phyloP scores from a whole-genome alignment of 495 filamentous ascomycete species.

The Lasiosphaeria miniovina region DNA sequence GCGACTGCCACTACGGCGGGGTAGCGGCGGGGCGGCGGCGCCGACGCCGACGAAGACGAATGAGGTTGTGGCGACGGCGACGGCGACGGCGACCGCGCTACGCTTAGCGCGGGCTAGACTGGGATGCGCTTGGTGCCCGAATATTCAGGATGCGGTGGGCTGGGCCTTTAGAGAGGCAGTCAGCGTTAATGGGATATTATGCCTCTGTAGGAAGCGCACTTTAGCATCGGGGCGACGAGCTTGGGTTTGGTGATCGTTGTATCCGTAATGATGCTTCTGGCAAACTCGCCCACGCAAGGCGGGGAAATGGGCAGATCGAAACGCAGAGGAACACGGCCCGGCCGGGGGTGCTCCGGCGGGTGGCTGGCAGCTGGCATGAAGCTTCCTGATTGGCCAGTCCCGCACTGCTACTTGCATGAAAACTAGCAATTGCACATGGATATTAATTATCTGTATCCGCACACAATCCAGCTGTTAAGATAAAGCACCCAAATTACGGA shows the following conservation, averaged over 20 bases:
- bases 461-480: not conserved
- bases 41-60: too few relatives aligned
- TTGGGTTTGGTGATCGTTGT: slow-evolving; percentile 25
- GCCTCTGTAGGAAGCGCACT: slow-evolving; percentile 2
- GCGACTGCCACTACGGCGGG: too few relatives aligned
- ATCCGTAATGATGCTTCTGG: slow-evolving; percentile 15
- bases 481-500: not conserved
- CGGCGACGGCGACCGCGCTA: too few relatives aligned
- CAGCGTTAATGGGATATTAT: not conserved
- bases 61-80: too few relatives aligned
- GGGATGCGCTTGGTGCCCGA: too few relatives aligned
- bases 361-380: not conserved
- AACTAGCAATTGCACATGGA: not conserved
- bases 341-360: not conserved
- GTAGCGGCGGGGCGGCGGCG: too few relatives aligned
- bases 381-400: not conserved
- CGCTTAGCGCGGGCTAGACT: too few relatives aligned
- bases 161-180: too few relatives aligned
- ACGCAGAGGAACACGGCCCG: not conserved
- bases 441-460: not conserved
- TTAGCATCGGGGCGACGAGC: not conserved
- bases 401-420: not conserved
- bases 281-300: not conserved
- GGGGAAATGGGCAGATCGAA: not conserved
- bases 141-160: too few relatives aligned